Percentiles rank a stretch among this genome's conserved stretches.
Conservation (phyloP, 495 filamentous ascomycete species). For the Trichoderma erinaceum region DNA sequence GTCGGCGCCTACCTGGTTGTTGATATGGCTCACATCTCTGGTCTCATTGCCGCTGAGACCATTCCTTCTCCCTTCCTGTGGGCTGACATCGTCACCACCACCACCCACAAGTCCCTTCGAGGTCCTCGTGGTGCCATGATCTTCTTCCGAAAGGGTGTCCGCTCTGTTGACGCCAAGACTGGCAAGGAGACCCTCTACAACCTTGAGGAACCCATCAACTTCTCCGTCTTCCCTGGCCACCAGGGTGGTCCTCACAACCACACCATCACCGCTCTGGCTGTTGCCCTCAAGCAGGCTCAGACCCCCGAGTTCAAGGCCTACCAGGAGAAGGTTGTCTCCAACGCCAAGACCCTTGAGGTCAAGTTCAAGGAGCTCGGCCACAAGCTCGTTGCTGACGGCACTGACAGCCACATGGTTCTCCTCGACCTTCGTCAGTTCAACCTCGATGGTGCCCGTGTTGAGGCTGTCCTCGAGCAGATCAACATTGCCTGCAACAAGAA, state of each 20-base stretch:
- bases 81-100: conserved; percentile 97
- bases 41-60: conserved; percentile 85
- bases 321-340: conserved; percentile 85
- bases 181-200: conserved; percentile 90
- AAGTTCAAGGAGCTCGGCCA: conserved; percentile 77
- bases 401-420: conserved; percentile 98
- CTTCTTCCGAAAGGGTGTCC: conserved; percentile 96
- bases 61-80: conserved; percentile 92
- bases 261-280: conserved; percentile 97
- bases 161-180: conserved; percentile 78
- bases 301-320: conserved; percentile 94
- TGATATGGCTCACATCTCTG: conserved; percentile 99
- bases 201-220: conserved; percentile 94
- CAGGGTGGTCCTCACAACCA: conserved; percentile 99
- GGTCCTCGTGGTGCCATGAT: conserved; percentile 99
- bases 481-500: conserved; percentile 99
- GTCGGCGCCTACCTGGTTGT: conserved; percentile 92
- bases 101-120: conserved; percentile 98
- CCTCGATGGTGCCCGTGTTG: conserved; percentile 91
- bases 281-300: conserved; percentile 91
- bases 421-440: conserved; percentile 73
- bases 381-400: conserved; percentile 92
- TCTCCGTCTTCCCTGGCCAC: conserved; percentile 98
- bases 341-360: conserved; percentile 82
- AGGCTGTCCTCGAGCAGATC: conserved; percentile 93